A percentile compares a stretch with the other conserved stretches of the same genome.
phyloP scores from a whole-genome alignment of 2,329 filamentous ascomycete genomes.

The Escovopsis sp. region DNA sequence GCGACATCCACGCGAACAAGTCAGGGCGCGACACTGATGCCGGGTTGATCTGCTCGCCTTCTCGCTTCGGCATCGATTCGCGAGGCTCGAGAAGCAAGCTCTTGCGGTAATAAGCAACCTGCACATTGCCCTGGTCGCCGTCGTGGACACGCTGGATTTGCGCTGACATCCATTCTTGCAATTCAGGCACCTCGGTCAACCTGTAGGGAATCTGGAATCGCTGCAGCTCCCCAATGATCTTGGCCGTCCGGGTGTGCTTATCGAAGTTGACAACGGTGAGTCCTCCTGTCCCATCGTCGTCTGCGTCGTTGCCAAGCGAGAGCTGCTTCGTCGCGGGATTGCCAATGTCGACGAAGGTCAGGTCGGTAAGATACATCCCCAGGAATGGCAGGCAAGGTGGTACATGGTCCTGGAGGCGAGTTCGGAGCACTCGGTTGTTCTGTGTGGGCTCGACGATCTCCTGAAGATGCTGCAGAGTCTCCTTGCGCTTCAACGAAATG shows the following conservation, averaged over 20 bases:
- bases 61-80: conserved; percentile 26
- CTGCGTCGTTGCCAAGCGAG: conserved; percentile 27
- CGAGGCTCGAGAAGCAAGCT: conserved; percentile 72
- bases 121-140: conserved; percentile 37
- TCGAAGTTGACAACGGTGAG: conserved; percentile 91
- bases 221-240: conserved; percentile 90
- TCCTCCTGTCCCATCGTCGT: conserved; percentile 47
- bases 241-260: conserved; percentile 87
- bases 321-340: conserved; percentile 76
- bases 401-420: conserved; percentile 68
- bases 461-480: conserved; percentile 62
- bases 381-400: conserved; percentile 91
- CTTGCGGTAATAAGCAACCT: conserved; percentile 58
- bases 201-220: conserved; percentile 91
- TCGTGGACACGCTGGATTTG: conserved; percentile 66
- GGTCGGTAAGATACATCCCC: conserved; percentile 88
- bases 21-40: conserved; percentile 21
- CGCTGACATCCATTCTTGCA: conserved; percentile 83
- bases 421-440: conserved; percentile 78
- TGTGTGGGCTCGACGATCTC: conserved; percentile 76
- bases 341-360: conserved; percentile 90
- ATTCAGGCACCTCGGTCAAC: conserved; percentile 65
- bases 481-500: conserved; percentile 70
- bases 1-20: conserved; percentile 36
- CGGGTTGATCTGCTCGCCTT: conserved; percentile 18